Percentiles rank a stretch among this genome's conserved stretches.
Evolutionary conservation across 2,329 filamentous ascomycete genomes (phyloP).

Genomic region (Apiospora arundinis): DNA sequence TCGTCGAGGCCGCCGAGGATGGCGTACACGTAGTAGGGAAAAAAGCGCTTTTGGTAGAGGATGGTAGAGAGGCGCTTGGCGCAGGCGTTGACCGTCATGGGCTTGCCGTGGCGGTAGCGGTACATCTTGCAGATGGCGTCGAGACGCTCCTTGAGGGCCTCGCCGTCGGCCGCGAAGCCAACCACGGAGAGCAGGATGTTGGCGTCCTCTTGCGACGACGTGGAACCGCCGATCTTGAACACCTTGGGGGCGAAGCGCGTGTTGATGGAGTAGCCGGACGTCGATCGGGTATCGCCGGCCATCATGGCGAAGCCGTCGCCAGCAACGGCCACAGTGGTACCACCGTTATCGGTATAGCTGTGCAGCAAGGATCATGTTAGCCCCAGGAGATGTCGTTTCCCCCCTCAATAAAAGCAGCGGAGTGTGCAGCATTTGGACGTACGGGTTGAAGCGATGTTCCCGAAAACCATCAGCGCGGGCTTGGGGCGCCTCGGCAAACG

Average conservation of each 20-base stretch:
- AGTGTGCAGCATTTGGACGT: conserved; percentile 44
- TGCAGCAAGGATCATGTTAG: conserved; percentile 26
- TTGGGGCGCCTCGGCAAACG: conserved; percentile 67
- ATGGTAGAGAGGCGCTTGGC: conserved; percentile 95
- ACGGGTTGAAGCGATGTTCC: conserved; percentile 94
- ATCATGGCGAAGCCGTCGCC: conserved; percentile 95
- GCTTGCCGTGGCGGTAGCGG: conserved; percentile 96
- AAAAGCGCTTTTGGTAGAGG: conserved; percentile 97
- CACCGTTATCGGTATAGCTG: conserved; percentile 97
- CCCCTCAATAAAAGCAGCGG: neutral
- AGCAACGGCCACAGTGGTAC: conserved; percentile 92
- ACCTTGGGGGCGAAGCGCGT: conserved; percentile 94
- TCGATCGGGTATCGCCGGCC: conserved; percentile 95
- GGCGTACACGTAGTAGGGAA: conserved; percentile 96
- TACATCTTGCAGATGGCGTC: conserved; percentile 99
- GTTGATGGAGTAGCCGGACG: conserved; percentile 98
- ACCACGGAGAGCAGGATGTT: conserved; percentile 92
- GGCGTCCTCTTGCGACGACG: conserved; percentile 81
- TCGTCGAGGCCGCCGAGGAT: conserved; percentile 95
- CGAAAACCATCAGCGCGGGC: conserved; percentile 60
- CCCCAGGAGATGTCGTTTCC: neutral
- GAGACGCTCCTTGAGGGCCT: conserved; percentile 90
- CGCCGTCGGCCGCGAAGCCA: conserved; percentile 93
- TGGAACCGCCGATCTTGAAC: conserved; percentile 94
- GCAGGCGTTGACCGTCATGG: conserved; percentile 92